Conservation (phyloP, 2,329 filamentous ascomycete species). For the Aspergillus sp. region DNA sequence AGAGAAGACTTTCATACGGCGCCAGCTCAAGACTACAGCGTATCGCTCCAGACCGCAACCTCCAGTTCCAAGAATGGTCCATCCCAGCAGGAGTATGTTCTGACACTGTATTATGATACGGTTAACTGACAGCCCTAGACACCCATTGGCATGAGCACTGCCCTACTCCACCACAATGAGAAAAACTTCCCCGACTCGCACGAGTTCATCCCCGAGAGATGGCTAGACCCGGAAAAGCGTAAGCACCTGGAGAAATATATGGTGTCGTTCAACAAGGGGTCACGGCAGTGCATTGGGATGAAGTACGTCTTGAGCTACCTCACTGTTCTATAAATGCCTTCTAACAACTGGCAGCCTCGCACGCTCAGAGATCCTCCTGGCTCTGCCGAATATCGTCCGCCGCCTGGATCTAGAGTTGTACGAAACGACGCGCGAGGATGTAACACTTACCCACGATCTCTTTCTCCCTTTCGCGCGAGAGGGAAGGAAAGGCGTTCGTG, state of each 20-base stretch:
- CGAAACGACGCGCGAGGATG: conserved; percentile 32
- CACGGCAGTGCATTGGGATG: conserved; percentile 49
- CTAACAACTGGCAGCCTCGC: conserved; percentile 26
- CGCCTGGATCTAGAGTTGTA: conserved; percentile 32
- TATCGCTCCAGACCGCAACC: conserved; percentile 25
- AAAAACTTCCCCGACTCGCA: conserved; percentile 36
- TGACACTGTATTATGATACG: background rate
- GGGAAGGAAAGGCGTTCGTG: conserved; percentile 21
- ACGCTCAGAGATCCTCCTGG: conserved; percentile 33
- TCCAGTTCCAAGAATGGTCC: conserved; percentile 30
- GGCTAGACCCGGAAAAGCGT: conserved; percentile 33
- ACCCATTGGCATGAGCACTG: conserved; percentile 41
- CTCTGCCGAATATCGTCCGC: conserved; percentile 28
- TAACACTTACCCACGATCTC: conserved; percentile 26
- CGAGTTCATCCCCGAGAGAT: conserved; percentile 39
- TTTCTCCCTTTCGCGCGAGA: conserved; percentile 18
- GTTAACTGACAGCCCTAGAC: conserved; percentile 19
- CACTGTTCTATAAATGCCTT: background rate
- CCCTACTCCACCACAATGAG: conserved; percentile 37
- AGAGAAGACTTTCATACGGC: conserved; percentile 21
- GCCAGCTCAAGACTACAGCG: conserved; percentile 28
- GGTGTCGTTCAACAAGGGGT: conserved; percentile 43
- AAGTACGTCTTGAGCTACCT: conserved; percentile 28
- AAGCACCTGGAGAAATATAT: conserved; percentile 37
- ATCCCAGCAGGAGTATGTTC: conserved; percentile 32